Evolutionary conservation across 257 asterid species (phyloP), one percentile per base, ranked within the genome.

Genomic region (Solanum dulcamara): DNA sequence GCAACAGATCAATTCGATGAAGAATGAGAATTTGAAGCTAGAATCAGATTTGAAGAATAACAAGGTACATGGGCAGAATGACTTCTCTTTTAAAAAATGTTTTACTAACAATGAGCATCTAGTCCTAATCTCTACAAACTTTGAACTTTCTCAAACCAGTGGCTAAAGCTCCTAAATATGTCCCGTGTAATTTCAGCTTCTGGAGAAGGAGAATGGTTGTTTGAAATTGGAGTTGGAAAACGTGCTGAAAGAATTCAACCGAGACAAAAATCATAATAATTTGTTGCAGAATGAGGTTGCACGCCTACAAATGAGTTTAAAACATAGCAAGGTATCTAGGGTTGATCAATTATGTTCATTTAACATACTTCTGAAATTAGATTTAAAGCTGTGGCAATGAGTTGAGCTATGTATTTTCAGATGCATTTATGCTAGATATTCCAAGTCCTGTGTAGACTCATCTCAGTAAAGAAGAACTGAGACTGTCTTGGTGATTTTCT

Each of bases 181-280:
- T 40, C 57, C 40, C 55, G n/a, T 66, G 33, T 48, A 17, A 44
- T 74, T 89, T 74, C 94, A 94, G 98, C 50, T 85, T 81, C 51
- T 94, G 86, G 95, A 93, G 93, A 92, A 93, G 86, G 96, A 95
- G 83, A 94, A 93, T 55, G 67, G 83, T 51, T 87, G 88, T 86
- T 79, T 91, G 87, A 87, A 90, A 83, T 86, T 67, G 84, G 91
- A 90, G 89, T 79, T 92, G 91, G 89, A 88, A 85, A 92, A 91
- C 77, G 88, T 91, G 66, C 75, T 85, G 86, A 59, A 84, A 59
- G 95, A 95, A 57, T 88, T 93, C 85, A 88, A 89, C 89, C 59
- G 40, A 86, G 92, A 90, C 83, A 94, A 93, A 89, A 94, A 92
- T 81, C 91, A 90, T 50, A 86, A 92, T 37, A 70, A 75, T 84